Evolutionary conservation across 2,329 filamentous ascomycete species (phyloP), one percentile per base, ranked within the genome.

Genomic region (Fusarium redolens): DNA sequence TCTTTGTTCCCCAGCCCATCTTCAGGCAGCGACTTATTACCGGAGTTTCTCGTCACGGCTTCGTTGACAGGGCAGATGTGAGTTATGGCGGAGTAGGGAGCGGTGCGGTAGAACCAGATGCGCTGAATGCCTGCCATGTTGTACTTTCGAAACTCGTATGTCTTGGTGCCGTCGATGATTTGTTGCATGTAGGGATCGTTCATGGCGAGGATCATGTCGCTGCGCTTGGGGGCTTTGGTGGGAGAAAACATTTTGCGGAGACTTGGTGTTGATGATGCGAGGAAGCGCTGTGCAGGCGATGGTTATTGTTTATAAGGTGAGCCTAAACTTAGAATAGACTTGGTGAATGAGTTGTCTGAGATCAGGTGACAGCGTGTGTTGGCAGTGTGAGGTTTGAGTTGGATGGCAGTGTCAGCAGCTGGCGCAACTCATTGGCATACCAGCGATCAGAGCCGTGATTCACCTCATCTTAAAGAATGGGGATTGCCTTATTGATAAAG

Each of bases 81-180:
- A 1, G 75, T 79, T 18, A 78, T 72, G 68, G 68, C 61, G 1
- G 78, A 79, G 55, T 75, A 66, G 1, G 77, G 78, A 5, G 75
- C 74, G 1, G 71, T 77, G 52, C 76, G 61, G 35, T 78, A 79
- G 50, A 78, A 78, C 74, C 72, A 78, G 30, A 78, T 77, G 6
- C 72, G 48, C 58, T 75, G 9, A 17, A 78, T 54, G n/a, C 61
- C 54, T 0, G 61, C n/a, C 50, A 75, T 67, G 40, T 58, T 50
- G 59, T 78, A 78, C 31, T 74, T 78, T 22, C 78, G 54, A 30
- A 78, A 78, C 44, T 78, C 77, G 31, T 75, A 74, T 0, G 40
- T 77, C 58, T 79, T 78, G 14, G 38, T 68, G 13, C 75, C 73
- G 41, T 75, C 47, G 47, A 78, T 63, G 54, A 79, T 76, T 11